A percentile compares a stretch with the other conserved stretches of the same genome.
These are phyloP conservation scores for Willaertia magna DNA, from an alignment of 208 protist species.

Conservation along the genomic window DNA sequence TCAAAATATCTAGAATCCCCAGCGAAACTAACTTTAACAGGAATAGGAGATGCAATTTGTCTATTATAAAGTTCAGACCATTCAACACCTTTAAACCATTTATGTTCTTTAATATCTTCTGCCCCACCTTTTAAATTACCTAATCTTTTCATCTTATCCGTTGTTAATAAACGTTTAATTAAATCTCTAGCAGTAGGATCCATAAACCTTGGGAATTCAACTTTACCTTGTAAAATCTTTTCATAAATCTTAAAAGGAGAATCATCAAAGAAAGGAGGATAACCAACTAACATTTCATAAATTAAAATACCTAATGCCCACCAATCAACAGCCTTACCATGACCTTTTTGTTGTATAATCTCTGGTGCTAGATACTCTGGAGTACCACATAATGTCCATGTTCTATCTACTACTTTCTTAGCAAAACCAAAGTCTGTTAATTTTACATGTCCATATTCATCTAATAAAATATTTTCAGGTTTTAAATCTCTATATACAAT, in stretches of 20 bases:
- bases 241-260: constrained; percentile 65
- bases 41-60: background rate
- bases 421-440: constrained; percentile 81
- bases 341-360: constrained; percentile 61
- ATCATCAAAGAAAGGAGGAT: constrained; percentile 76
- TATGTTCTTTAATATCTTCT: constrained; percentile 85
- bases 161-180: constrained; percentile 41
- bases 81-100: constrained; percentile 85
- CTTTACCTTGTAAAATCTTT: constrained; percentile 62
- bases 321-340: constrained; percentile 73
- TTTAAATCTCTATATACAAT: constrained; percentile 60
- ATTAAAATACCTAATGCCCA: constrained; percentile 67
- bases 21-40: background rate
- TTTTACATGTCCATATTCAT: constrained; percentile 62
- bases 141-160: constrained; percentile 49
- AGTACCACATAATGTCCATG: constrained; percentile 65
- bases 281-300: constrained; percentile 65
- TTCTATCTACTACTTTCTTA: constrained; percentile 47
- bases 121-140: constrained; percentile 67
- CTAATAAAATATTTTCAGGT: constrained; percentile 66
- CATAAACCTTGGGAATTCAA: constrained; percentile 60
- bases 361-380: constrained; percentile 59
- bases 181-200: constrained; percentile 51
- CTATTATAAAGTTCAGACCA: constrained; percentile 36
- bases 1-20: constrained; percentile 8